A percentile compares a stretch with the other conserved stretches of the same genome.
Conservation (phyloP, 345 rosid genomes). For the Odontarrhena argentea region DNA sequence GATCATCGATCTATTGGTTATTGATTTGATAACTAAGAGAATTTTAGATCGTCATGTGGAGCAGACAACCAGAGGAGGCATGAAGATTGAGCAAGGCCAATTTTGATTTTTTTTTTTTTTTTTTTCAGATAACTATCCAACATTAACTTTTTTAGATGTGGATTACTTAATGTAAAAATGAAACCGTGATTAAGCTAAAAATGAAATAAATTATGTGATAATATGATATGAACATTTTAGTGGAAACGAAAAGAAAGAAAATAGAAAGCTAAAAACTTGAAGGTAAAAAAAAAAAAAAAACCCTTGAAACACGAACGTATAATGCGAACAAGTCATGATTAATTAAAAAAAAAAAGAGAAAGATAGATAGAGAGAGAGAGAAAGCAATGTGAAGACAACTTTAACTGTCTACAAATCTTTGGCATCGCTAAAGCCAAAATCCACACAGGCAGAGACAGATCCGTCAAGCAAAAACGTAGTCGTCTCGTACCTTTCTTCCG, state of each 20-base stretch:
- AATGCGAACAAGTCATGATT: conserved; percentile 43
- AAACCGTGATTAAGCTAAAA: neutral
- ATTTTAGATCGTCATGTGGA: no score
- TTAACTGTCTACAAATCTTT: conserved; percentile 35
- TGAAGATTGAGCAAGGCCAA: no score
- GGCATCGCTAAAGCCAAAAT: conserved; percentile 34
- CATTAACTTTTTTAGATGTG: no score
- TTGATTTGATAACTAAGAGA: no score
- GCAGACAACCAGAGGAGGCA: no score
- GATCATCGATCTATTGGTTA: no score
- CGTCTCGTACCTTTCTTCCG: conserved; percentile 44
- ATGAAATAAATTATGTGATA: neutral
- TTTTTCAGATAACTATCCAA: no score
- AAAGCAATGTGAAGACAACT: conserved; percentile 36
- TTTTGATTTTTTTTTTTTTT: no score
- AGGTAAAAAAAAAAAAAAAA: no score
- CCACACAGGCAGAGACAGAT: conserved; percentile 36
- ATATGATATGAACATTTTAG: neutral
- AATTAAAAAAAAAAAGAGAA: conserved; percentile 13
- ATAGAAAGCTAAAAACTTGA: conserved; percentile 16
- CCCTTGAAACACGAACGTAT: conserved; percentile 17
- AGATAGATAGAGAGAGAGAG: conserved; percentile 2
- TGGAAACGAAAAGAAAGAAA: neutral
- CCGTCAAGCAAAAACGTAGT: conserved; percentile 38
- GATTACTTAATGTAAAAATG: neutral